phyloP scores from a whole-genome alignment of 129 eudicot species.

The Flaveria trinervia region DNA sequence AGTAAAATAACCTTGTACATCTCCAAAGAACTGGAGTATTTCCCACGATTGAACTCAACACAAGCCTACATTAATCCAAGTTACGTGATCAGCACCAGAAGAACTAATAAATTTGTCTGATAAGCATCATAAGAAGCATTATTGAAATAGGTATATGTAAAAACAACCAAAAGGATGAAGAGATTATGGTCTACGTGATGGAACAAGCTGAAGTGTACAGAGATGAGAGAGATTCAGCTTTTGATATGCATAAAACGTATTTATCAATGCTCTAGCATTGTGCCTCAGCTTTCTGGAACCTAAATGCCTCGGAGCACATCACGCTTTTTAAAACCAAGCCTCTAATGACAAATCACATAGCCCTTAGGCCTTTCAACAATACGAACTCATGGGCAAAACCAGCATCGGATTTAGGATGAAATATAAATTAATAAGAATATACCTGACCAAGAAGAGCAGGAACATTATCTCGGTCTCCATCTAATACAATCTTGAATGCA shows the following conservation, averaged over 20 bases:
- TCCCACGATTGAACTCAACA: slow-evolving; percentile 88
- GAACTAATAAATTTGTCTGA: slow-evolving; percentile 6
- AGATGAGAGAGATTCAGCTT: too few species aligned
- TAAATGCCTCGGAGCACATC: too few species aligned
- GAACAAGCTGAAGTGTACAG: too few species aligned
- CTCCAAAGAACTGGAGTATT: slow-evolving; percentile 80
- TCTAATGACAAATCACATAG: background rate
- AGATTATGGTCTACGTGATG: too few species aligned
- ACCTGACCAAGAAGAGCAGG: slow-evolving; percentile 99
- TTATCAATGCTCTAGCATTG: background rate
- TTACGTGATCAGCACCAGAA: slow-evolving; percentile 19
- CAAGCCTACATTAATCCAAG: slow-evolving; percentile 69
- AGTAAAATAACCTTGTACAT: slow-evolving; percentile 75
- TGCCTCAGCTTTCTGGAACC: background rate
- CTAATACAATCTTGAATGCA: slow-evolving; percentile 89
- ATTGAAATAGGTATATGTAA: too few species aligned
- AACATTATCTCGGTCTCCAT: slow-evolving; percentile 90
- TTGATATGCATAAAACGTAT: too few species aligned
- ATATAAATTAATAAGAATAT: background rate
- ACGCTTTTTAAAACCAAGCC: background rate
- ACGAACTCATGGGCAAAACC: slow-evolving; percentile 16
- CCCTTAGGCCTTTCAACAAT: background rate
- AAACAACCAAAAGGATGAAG: too few species aligned
- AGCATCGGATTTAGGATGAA: slow-evolving; percentile 1
- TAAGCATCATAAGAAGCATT: slow-evolving; percentile 4